phyloP scores from a whole-genome alignment of 768 basidiomycete species.

The Nidularia sp. region DNA sequence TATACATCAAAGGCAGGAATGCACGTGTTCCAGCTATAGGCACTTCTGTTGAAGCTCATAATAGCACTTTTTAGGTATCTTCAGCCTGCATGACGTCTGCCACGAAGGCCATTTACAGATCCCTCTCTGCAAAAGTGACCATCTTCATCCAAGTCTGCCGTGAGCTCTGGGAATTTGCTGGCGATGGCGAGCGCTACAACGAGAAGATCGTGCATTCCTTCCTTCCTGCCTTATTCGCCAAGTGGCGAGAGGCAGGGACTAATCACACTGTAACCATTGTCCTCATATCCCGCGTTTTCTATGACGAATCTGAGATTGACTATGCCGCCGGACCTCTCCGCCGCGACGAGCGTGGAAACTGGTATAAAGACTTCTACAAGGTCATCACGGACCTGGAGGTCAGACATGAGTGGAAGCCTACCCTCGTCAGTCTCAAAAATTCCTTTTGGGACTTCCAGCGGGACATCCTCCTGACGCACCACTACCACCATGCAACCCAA shows the following conservation, averaged over 20 bases:
- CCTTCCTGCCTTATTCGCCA: slow-evolving; percentile 81
- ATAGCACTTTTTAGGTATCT: no score
- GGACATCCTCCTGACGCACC: slow-evolving; percentile 86
- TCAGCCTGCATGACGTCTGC: slow-evolving; percentile 75
- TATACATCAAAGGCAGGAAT: slow-evolving; percentile 68
- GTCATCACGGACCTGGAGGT: slow-evolving; percentile 92
- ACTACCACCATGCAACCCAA: slow-evolving; percentile 69
- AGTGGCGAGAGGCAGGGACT: slow-evolving; percentile 80
- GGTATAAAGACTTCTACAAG: slow-evolving; percentile 97
- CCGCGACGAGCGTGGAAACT: slow-evolving; percentile 67
- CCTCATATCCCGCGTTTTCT: slow-evolving; percentile 88
- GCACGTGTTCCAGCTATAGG: slow-evolving; percentile 40
- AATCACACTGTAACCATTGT: slow-evolving; percentile 95
- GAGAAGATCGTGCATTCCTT: slow-evolving; percentile 99
- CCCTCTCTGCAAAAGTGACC: slow-evolving; percentile 86
- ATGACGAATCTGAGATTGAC: slow-evolving; percentile 74
- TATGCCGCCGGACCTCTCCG: slow-evolving; percentile 82
- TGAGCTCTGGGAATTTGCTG: slow-evolving; percentile 95
- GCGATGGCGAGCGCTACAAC: slow-evolving; percentile 92
- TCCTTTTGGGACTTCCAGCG: slow-evolving; percentile 89
- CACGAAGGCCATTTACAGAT: slow-evolving; percentile 89
- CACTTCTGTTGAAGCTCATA: no score
- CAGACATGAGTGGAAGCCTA: slow-evolving; percentile 82
- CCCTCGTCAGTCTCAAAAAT: slow-evolving; percentile 81
- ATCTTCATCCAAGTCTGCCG: slow-evolving; percentile 96